Percentiles rank a stretch among this genome's conserved stretches.
phyloP scores from a whole-genome alignment of 768 basidiomycete species.

The Serendipita indica region DNA sequence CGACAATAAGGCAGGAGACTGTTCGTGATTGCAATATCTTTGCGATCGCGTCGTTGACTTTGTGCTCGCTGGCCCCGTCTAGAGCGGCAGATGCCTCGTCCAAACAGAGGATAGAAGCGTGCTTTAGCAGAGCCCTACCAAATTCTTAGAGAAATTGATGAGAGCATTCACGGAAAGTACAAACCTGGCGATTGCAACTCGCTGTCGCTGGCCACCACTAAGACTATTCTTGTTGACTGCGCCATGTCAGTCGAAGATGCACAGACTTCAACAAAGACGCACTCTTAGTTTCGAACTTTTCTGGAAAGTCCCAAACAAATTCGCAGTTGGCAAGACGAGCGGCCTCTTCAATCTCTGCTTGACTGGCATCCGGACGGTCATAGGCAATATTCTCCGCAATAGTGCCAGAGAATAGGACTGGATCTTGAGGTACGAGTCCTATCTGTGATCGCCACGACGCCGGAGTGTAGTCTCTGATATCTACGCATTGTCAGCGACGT shows the following conservation, averaged over 20 bases:
- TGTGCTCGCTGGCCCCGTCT: slow-evolving; percentile 77
- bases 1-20: slow-evolving; percentile 81
- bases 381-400: slow-evolving; percentile 93
- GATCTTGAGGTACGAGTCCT: slow-evolving; percentile 89
- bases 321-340: slow-evolving; percentile 90
- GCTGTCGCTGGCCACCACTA: slow-evolving; percentile 68
- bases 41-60: slow-evolving; percentile 82
- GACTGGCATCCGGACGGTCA: slow-evolving; percentile 57
- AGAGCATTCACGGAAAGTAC: slow-evolving; percentile 23
- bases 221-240: slow-evolving; percentile 54
- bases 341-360: slow-evolving; percentile 73
- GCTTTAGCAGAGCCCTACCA: slow-evolving; percentile 68
- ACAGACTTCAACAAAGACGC: slow-evolving; percentile 20
- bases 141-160: slow-evolving; percentile 17
- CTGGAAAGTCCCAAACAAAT: slow-evolving; percentile 87
- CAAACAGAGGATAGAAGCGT: slow-evolving; percentile 72
- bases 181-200: slow-evolving; percentile 50
- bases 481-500: slow-evolving; percentile 25
- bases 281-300: slow-evolving; percentile 91
- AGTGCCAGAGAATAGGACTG: slow-evolving; percentile 79
- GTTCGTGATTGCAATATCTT: slow-evolving; percentile 64
- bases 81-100: slow-evolving; percentile 84
- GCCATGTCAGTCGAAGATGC: slow-evolving; percentile 8
- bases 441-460: slow-evolving; percentile 80
- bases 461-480: slow-evolving; percentile 74